Evolutionary conservation across 768 basidiomycete species (phyloP).

Genomic region (Suillus brevipes): DNA sequence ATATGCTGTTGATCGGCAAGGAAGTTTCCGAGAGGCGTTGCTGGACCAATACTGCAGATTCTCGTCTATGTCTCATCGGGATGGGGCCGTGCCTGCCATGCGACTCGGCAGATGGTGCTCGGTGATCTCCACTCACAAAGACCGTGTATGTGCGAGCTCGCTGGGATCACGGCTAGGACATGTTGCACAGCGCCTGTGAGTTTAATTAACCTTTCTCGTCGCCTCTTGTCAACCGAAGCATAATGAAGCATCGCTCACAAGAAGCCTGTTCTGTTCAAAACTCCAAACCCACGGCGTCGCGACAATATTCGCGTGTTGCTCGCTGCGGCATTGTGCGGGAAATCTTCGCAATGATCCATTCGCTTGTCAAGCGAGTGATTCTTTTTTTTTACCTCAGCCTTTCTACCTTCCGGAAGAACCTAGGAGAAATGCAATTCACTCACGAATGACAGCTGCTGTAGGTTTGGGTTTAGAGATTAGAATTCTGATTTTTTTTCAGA

Average conservation of each 20-base stretch:
- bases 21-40: not conserved
- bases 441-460: not conserved
- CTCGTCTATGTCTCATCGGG: not conserved
- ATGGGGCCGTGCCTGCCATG: not conserved
- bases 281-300: not conserved
- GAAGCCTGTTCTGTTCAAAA: not conserved
- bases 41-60: not conserved
- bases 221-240: not conserved
- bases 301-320: not conserved
- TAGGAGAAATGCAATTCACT: not conserved
- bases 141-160: not conserved
- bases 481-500: not conserved
- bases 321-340: not conserved
- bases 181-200: not conserved
- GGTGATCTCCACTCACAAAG: not conserved
- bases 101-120: not conserved
- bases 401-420: not conserved
- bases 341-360: not conserved
- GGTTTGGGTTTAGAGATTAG: not conserved
- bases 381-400: not conserved
- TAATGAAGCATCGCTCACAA: not conserved
- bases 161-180: not conserved
- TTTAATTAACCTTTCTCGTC: not conserved
- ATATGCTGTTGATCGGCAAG: not conserved
- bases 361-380: not conserved